Base-by-base conservation (phyloP, 2,329 filamentous ascomycete genomes). In the Nigrograna mackinnonii region DNA sequence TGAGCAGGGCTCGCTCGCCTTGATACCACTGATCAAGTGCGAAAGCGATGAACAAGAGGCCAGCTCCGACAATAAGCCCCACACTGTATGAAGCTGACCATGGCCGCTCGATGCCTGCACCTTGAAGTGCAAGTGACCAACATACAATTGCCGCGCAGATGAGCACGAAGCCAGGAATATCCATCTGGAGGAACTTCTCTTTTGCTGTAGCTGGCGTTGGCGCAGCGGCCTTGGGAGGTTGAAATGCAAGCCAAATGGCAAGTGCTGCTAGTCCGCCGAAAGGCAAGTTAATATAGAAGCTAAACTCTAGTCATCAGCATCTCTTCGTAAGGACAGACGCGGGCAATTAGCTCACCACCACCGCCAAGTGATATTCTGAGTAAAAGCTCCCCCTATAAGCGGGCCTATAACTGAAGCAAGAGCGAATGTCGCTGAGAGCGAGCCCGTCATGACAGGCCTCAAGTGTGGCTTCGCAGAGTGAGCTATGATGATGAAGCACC, bases 81-180 rank as follows among this genome's bases (percentile, higher is more conserved):
- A 79, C 70, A 14, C 78, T 70, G n/a, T 55, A 54, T 9, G 62
- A 49, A 18, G 45, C 50, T 6, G 38, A 28, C 55, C 54, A 60
- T 2, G 48, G n/a, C 30, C 60, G 52, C 24, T 50, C 44, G 4
- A 46, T 47, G n/a, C 60, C 60, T 3, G 71, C 74, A 62, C 67
- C 75, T 45, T 76, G 71, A n/a, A 78, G 56, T 2, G 69, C 72
- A 3, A 76, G 58, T 11, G 76, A 47, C 26, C 72, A 66, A 48
- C 67, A 74, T 20, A 72, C 39, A 28, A 68, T 50, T 9, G 61
- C 58, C 4, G 55, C 65, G 44, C 73, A 63, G 17, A 75, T 50
- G 26, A 72, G 51, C 19, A 64, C 50, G 1, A 63, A 60, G 4
- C 75, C 76, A 1, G 64, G 48, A 2, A 70, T 54, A 41, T 79